Percentiles rank a stretch among this genome's conserved stretches.
These are phyloP conservation scores for Eudorina sp. DNA, from an alignment of 139 green algal species.

Conservation along the genomic window DNA sequence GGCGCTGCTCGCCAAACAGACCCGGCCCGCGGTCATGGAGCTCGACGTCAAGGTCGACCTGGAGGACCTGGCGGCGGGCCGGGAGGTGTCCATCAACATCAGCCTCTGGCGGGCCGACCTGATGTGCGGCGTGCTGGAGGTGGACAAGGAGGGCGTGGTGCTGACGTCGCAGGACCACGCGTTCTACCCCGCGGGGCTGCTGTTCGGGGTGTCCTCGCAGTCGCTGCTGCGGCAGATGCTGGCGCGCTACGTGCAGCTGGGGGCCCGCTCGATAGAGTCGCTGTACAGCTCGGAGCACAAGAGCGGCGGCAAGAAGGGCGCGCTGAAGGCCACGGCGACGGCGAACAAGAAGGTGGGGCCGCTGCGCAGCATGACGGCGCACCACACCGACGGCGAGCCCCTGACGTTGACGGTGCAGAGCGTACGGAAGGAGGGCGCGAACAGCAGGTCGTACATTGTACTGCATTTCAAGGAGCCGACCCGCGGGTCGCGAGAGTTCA, in stretches of 20 bases:
- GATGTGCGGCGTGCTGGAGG: slow-evolving; percentile 53
- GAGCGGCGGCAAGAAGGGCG: slow-evolving; percentile 12
- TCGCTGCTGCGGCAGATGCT: slow-evolving; percentile 27
- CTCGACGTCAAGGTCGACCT: slow-evolving; percentile 45
- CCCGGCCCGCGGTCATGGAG: slow-evolving; percentile 49
- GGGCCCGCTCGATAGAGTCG: neutral
- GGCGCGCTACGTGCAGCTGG: slow-evolving; percentile 25
- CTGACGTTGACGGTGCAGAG: slow-evolving; percentile 36
- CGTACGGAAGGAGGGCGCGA: slow-evolving; percentile 39
- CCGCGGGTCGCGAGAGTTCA: slow-evolving; percentile 25
- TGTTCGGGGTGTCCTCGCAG: slow-evolving; percentile 8
- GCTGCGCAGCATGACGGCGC: neutral
- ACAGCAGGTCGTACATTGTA: slow-evolving; percentile 16
- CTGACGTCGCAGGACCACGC: slow-evolving; percentile 30
- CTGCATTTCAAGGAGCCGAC: slow-evolving; percentile 44
- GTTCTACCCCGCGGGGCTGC: slow-evolving; percentile 38
- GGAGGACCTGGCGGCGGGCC: slow-evolving; percentile 32
- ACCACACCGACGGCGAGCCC: slow-evolving; percentile 22
- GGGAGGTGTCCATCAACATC: slow-evolving; percentile 31
- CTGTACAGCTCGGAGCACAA: neutral
- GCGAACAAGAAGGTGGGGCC: slow-evolving; percentile 22
- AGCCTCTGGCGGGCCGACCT: slow-evolving; percentile 56
- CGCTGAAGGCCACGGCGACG: slow-evolving; percentile 7
- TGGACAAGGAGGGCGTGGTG: slow-evolving; percentile 53
- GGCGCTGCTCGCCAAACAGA: slow-evolving; percentile 39